Conservation (phyloP, 225 moss, liverwort and hornwort species). For the Polytrichum formosum region DNA sequence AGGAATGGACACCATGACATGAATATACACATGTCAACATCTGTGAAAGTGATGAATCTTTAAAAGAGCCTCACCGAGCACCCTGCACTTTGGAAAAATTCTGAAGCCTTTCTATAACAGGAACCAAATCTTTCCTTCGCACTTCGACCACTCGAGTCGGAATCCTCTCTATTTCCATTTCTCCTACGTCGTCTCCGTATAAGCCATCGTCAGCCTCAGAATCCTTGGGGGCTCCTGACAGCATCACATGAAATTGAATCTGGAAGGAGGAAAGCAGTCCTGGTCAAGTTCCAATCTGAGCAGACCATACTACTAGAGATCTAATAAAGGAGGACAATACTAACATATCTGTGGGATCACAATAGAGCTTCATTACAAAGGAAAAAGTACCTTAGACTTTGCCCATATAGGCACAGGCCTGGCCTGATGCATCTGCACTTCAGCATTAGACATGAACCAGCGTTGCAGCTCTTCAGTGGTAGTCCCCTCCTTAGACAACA, state of each 20-base stretch:
- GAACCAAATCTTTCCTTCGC: slow-evolving; percentile 87
- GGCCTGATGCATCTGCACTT: slow-evolving; percentile 99
- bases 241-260: slow-evolving; percentile 91
- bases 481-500: slow-evolving; percentile 51
- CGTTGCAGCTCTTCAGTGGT: slow-evolving; percentile 90
- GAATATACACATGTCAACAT: too few species aligned
- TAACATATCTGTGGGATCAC: too few species aligned
- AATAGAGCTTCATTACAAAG: too few species aligned
- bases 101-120: slow-evolving; percentile 85
- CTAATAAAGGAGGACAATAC: too few species aligned
- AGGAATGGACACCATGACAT: too few species aligned
- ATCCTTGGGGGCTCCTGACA: slow-evolving; percentile 28
- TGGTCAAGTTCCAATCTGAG: not conserved
- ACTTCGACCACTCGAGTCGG: slow-evolving; percentile 88
- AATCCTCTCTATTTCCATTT: slow-evolving; percentile 83
- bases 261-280: slow-evolving; percentile 19
- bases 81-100: slow-evolving; percentile 79
- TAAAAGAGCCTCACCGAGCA: slow-evolving; percentile 49
- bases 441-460: slow-evolving; percentile 99
- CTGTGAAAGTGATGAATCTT: too few species aligned
- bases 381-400: slow-evolving; percentile 64
- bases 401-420: slow-evolving; percentile 94
- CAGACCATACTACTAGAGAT: too few species aligned
- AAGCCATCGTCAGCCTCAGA: slow-evolving; percentile 41
- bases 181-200: slow-evolving; percentile 43